Base-by-base conservation (phyloP, 1,284 basidiomycete genomes). In the Papiliotrema fonsecae region DNA sequence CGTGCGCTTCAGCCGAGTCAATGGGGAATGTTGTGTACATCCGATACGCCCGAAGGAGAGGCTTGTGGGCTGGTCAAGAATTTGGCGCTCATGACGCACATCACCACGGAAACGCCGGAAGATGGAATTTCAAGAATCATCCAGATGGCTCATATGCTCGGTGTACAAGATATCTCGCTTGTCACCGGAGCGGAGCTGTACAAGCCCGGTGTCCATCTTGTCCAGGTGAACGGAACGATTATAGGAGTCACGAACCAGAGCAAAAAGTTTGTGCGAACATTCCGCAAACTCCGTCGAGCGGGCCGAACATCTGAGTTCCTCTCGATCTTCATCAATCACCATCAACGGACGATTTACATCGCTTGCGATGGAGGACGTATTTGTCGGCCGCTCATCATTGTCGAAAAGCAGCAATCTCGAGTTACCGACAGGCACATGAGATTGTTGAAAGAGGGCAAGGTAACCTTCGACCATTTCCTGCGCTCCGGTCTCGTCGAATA, bases 51-150 rank as follows among this genome's bases (percentile, higher is more conserved):
- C 0, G 96, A 99, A 83, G 97, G 96, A 68, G 96, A 99, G 75
- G 96, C 96, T 6, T 99, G 96, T 69, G 96, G 96, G 45, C 77
- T 99, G 51, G 97, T 99, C 42, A 99, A 99, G 78, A 99, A 99
- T 73, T 76, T 99, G 50, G 97, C 96, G 2, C 79, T 98, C 36
- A 99, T 98, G 93, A 98, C 97, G 3, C 97, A 99, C 73, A 99
- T 99, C 72, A 99, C 96, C 13, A 98, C 97, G 22, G 96, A 98
- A 72, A 92, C 94, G 18, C 92, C 96, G 55, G 96, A 99, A 73
- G 88, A 86, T 56, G 93, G 96, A 2, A n/a, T n/a, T n/a, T n/a
- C n/a, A n/a, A n/a, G n/a, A n/a, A 88, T 99, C 53, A 83, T 90
- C 61, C 81, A 84, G 53, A 77, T 97, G 38, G 86, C 90, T 3